These are phyloP conservation scores for Sungouiozyma intestinalis DNA, from an alignment of 805 yeast genomes.

Conservation along the genomic window DNA sequence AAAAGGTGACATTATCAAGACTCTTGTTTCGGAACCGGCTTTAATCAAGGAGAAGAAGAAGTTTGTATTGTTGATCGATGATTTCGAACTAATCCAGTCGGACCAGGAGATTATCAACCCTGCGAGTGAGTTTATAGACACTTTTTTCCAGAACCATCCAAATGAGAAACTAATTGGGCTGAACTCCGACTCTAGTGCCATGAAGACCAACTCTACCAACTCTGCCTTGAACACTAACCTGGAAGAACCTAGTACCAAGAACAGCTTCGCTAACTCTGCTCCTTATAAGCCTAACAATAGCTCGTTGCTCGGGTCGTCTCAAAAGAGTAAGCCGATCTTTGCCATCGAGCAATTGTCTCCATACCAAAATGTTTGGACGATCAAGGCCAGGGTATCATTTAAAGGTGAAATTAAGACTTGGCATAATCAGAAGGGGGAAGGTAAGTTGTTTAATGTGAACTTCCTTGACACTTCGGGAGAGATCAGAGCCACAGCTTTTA, in stretches of 20 bases:
- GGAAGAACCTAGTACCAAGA: conserved; percentile 10
- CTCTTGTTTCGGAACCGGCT: conserved; percentile 26
- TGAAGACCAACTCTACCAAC: conserved; percentile 5
- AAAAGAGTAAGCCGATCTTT: conserved; percentile 36
- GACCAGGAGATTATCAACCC: conserved; percentile 32
- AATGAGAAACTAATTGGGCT: conserved; percentile 30
- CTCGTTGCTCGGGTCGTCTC: conserved; percentile 10
- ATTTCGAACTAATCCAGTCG: conserved; percentile 33
- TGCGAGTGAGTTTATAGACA: conserved; percentile 39
- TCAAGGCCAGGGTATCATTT: conserved; percentile 82
- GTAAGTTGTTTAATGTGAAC: conserved; percentile 80
- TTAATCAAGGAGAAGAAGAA: conserved; percentile 33
- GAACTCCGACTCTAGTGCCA: conserved; percentile 4
- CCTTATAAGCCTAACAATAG: conserved; percentile 4
- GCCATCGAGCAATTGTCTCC: conserved; percentile 88
- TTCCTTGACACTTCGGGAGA: conserved; percentile 92
- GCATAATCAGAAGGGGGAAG: conserved; percentile 80
- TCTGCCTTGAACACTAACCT: conserved; percentile 2
- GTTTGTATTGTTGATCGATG: conserved; percentile 39
- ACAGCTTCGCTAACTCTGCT: neutral
- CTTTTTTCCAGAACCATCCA: conserved; percentile 49
- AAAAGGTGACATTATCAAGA: conserved; percentile 30
- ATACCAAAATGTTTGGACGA: conserved; percentile 82
- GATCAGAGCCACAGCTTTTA: conserved; percentile 90
- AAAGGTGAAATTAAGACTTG: conserved; percentile 84